Evolutionary conservation across 139 green algal genomes (phyloP).

Genomic region (Coelastrella sp.): DNA sequence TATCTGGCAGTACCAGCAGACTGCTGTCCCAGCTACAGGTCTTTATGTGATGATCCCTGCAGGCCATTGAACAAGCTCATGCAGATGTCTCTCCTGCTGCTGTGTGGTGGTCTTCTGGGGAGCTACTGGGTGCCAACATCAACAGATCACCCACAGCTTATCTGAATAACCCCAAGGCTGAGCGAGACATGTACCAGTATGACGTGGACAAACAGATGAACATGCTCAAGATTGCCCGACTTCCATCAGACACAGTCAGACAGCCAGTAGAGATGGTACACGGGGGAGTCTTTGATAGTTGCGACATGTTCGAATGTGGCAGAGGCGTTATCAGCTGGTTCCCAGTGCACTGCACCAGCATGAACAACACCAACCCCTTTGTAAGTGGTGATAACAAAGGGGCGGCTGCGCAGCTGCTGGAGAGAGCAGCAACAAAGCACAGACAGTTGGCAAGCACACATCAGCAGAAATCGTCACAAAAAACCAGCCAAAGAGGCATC

Average conservation of each 20-base stretch:
- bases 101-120: constrained; percentile 57
- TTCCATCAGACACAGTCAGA: too few relatives aligned
- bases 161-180: constrained; percentile 71
- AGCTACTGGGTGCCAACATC: constrained; percentile 78
- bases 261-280: neutral
- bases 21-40: too few relatives aligned
- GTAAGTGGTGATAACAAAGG: constrained; percentile 89
- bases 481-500: constrained; percentile 19
- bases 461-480: neutral
- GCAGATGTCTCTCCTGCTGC: constrained; percentile 57
- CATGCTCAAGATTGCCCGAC: constrained; percentile 62
- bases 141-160: constrained; percentile 87
- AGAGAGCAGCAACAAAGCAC: constrained; percentile 52
- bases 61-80: constrained; percentile 77
- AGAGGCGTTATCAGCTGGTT: constrained; percentile 73
- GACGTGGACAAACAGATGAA: constrained; percentile 80
- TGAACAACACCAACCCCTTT: constrained; percentile 89
- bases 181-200: constrained; percentile 69
- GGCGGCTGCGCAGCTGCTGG: constrained; percentile 76
- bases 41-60: too few relatives aligned
- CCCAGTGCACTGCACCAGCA: constrained; percentile 87
- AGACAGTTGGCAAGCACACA: neutral
- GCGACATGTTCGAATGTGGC: neutral
- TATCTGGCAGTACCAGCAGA: too few relatives aligned
- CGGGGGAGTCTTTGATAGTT: neutral